Percentiles rank a stretch among this genome's conserved stretches.
Evolutionary conservation across 768 basidiomycete species (phyloP).

Genomic region (Mycena maculata): DNA sequence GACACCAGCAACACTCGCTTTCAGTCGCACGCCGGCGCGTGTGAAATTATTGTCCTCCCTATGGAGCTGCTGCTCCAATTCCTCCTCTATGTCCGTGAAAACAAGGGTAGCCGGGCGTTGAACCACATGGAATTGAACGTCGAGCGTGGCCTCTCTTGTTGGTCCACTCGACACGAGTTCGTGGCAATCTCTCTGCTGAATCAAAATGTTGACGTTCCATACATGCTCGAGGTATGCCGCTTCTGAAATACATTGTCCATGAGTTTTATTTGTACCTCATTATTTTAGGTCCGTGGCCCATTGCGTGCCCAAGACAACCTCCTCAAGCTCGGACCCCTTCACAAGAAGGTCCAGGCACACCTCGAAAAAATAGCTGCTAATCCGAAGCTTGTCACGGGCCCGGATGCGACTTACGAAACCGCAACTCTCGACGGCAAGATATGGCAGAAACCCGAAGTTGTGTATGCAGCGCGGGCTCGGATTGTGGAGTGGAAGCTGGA

Average conservation of each 20-base stretch:
- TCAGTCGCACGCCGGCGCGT: slow-evolving; percentile 37
- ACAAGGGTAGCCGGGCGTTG: slow-evolving; percentile 33
- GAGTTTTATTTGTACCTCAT: no score
- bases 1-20: slow-evolving; percentile 46
- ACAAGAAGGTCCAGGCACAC: no score
- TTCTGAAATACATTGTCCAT: no score
- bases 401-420: background rate
- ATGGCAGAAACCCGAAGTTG: slow-evolving; percentile 25
- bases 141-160: slow-evolving; percentile 25
- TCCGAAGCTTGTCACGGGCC: slow-evolving; percentile 17
- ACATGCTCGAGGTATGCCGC: no score
- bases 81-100: slow-evolving; percentile 33
- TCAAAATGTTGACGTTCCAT: no score
- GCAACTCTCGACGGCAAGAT: slow-evolving; percentile 17
- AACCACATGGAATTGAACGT: slow-evolving; percentile 41
- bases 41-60: slow-evolving; percentile 28
- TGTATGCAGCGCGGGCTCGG: slow-evolving; percentile 17
- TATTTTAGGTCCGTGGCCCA: no score
- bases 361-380: slow-evolving; percentile 12
- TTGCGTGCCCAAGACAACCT: no score
- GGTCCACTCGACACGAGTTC: no score
- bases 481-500: background rate
- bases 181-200: no score
- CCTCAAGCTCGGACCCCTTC: no score
- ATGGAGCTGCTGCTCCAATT: slow-evolving; percentile 31